These are phyloP conservation scores for Tolypocladium tundrense DNA, from an alignment of 2,329 filamentous ascomycete genomes.

Conservation along the genomic window DNA sequence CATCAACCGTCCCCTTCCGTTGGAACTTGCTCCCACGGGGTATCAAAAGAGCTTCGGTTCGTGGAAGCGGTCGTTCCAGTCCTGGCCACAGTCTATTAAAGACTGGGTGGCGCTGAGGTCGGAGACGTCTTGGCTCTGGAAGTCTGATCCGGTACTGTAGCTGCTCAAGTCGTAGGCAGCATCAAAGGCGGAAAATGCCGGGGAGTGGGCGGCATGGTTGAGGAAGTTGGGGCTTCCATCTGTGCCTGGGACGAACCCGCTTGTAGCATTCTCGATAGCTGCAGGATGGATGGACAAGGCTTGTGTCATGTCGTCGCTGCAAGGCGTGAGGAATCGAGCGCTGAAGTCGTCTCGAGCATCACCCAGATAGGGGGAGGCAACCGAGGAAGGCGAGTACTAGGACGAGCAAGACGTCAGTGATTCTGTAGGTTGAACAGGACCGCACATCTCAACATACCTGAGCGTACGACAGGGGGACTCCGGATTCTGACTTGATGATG, in stretches of 20 bases:
- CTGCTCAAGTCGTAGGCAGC: slow-evolving; percentile 27
- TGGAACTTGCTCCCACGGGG: slow-evolving; percentile 2
- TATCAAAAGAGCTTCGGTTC: slow-evolving; percentile 21
- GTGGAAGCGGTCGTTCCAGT: slow-evolving; percentile 21
- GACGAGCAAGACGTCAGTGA: slow-evolving; percentile 13
- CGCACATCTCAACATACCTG: slow-evolving; percentile 14
- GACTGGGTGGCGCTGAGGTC: slow-evolving; percentile 14
- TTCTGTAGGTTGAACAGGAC: not conserved
- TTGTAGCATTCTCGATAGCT: slow-evolving; percentile 13
- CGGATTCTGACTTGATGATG: slow-evolving; percentile 29
- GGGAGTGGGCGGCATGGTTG: slow-evolving; percentile 10
- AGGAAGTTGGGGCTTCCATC: slow-evolving; percentile 17
- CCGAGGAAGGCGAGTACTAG: slow-evolving; percentile 28
- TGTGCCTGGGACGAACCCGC: slow-evolving; percentile 4
- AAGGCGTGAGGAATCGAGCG: slow-evolving; percentile 39
- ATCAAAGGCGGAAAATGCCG: slow-evolving; percentile 24
- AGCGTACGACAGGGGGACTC: slow-evolving; percentile 15
- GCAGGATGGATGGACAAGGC: slow-evolving; percentile 15
- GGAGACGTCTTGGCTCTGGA: slow-evolving; percentile 14
- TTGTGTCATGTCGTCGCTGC: slow-evolving; percentile 37
- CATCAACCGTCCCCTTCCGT: not conserved
- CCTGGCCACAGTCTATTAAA: slow-evolving; percentile 14
- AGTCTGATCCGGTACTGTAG: slow-evolving; percentile 20
- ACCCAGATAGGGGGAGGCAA: slow-evolving; percentile 23
- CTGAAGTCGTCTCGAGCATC: slow-evolving; percentile 25